Conservation (phyloP, 768 basidiomycete species). For the Suillus lakei region DNA sequence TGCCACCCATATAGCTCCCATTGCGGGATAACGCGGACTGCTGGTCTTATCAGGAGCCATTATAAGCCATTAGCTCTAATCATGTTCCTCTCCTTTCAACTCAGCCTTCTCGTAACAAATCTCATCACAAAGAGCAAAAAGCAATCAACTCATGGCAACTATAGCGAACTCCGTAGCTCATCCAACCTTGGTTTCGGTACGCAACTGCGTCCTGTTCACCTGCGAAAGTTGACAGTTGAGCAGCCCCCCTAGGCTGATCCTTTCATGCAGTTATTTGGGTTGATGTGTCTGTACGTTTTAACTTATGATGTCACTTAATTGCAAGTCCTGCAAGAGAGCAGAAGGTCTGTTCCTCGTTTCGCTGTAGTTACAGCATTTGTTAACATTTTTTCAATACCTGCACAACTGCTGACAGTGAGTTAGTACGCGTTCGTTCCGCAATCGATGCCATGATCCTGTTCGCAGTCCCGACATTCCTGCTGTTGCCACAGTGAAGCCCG, state of each 20-base stretch:
- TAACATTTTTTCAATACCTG: slow-evolving; percentile 46
- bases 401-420: slow-evolving; percentile 80
- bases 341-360: slow-evolving; percentile 45
- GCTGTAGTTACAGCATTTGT: neutral
- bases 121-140: neutral
- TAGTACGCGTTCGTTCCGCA: neutral
- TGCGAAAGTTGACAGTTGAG: slow-evolving; percentile 1
- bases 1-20: neutral
- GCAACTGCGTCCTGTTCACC: slow-evolving; percentile 9
- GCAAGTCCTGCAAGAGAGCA: slow-evolving; percentile 55
- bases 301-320: neutral
- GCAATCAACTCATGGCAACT: slow-evolving; percentile 53
- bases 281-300: neutral
- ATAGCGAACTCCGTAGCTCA: slow-evolving; percentile 62
- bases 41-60: slow-evolving; percentile 5
- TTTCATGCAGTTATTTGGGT: slow-evolving; percentile 53
- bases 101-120: neutral
- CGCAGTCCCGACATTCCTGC: slow-evolving; percentile 68
- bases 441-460: slow-evolving; percentile 4
- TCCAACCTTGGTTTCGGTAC: slow-evolving; percentile 61
- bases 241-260: slow-evolving; percentile 59
- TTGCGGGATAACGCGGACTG: slow-evolving; percentile 10
- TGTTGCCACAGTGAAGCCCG: slow-evolving; percentile 63
- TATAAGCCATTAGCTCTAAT: slow-evolving; percentile 4
- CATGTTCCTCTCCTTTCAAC: neutral